Conservation (phyloP, 129 eudicot species). For the Daucus carota region DH1_v3.0 NC_030388.2:395001-395500, state of each 20-base stretch:
- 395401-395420: constrained; percentile 18
- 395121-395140: constrained; percentile 89
- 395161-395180: constrained; percentile 90
- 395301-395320: constrained; percentile 13
- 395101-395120: constrained; percentile 68
- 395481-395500: constrained; percentile 75
- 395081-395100: constrained; percentile 67
- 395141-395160: constrained; percentile 42
- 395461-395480: constrained; percentile 72
- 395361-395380: constrained; percentile 55
- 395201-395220: constrained; percentile 36
- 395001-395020: constrained; percentile 82
- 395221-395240: constrained; percentile 43
- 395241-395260: constrained; percentile 17
- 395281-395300: constrained; percentile 22
- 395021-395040: constrained; percentile 93
- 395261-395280: constrained; percentile 15
- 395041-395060: constrained; percentile 86
- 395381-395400: constrained; percentile 42
- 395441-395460: constrained; percentile 66
- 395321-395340: constrained; percentile 11
- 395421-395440: constrained; percentile 80
- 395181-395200: constrained; percentile 64
- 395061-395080: constrained; percentile 97
- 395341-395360: constrained; percentile 14